Conservation (phyloP, 495 filamentous ascomycete species). For the Mycothermus thermophilus region DNA sequence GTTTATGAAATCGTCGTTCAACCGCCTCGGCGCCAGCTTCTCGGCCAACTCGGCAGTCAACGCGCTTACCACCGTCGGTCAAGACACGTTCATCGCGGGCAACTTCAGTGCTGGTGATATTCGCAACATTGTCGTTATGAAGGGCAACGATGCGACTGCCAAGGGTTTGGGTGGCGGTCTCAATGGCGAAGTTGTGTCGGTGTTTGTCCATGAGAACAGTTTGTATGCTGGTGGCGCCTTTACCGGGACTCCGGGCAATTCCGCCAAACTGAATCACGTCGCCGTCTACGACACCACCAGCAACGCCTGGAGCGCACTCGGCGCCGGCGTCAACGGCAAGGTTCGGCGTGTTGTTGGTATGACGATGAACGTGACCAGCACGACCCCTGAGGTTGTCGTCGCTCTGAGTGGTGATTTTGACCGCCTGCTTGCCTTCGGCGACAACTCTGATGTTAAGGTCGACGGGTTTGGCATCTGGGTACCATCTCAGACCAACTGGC, state of each 20-base stretch:
- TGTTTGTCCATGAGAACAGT: constrained; percentile 46
- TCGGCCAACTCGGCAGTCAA: constrained; percentile 49
- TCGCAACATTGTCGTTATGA: constrained; percentile 63
- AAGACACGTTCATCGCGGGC: constrained; percentile 62
- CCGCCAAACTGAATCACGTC: constrained; percentile 48
- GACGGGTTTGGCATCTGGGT: constrained; percentile 86
- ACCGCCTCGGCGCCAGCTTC: constrained; percentile 58
- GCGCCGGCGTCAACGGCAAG: constrained; percentile 71
- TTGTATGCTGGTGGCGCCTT: constrained; percentile 84
- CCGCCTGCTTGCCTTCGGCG: constrained; percentile 50
- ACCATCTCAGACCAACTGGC: constrained; percentile 77
- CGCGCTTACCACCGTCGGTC: constrained; percentile 43
- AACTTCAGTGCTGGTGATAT: constrained; percentile 59
- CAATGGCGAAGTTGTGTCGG: constrained; percentile 61
- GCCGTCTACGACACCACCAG: constrained; percentile 57
- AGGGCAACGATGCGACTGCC: constrained; percentile 43
- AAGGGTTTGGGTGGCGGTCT: constrained; percentile 57
- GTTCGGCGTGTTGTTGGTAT: constrained; percentile 62
- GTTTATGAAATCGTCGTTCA: constrained; percentile 57
- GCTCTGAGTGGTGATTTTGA: constrained; percentile 72
- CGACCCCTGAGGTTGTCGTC: constrained; percentile 57
- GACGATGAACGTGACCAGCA: constrained; percentile 62
- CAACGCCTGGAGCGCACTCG: constrained; percentile 64
- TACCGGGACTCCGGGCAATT: constrained; percentile 52
- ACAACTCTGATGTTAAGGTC: constrained; percentile 44